Evolutionary conservation across 1,284 basidiomycete genomes (phyloP).

Genomic region (Ustanciosporium gigantosporum): DNA sequence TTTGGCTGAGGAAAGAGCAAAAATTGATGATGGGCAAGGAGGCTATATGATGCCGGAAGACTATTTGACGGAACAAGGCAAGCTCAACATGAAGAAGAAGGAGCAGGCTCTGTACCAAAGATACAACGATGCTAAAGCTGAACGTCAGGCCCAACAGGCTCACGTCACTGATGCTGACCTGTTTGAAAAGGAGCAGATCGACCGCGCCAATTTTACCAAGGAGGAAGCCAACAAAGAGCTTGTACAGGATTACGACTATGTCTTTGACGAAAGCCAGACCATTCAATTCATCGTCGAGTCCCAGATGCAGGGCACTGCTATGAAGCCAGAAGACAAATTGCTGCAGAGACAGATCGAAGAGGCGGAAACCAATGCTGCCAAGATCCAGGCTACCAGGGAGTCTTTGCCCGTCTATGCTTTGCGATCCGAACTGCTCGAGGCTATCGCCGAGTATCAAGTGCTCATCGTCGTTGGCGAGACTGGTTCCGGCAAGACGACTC

Average conservation of each 20-base stretch:
- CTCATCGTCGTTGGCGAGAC: conserved; percentile 64
- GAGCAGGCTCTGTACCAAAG: conserved; percentile 89
- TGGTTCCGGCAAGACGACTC: conserved; percentile 96
- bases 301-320: conserved; percentile 28
- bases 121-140: conserved; percentile 72
- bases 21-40: conserved; percentile 76
- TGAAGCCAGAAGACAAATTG: conserved; percentile 84
- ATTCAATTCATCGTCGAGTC: conserved; percentile 93
- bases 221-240: conserved; percentile 62
- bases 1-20: conserved; percentile 88
- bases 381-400: conserved; percentile 55
- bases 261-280: conserved; percentile 95
- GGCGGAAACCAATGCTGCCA: conserved; percentile 69
- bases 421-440: conserved; percentile 67
- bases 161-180: conserved; percentile 95
- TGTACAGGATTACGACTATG: conserved; percentile 77
- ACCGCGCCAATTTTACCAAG: conserved; percentile 67
- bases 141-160: conserved; percentile 67
- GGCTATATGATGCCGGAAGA: conserved; percentile 65
- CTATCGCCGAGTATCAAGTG: conserved; percentile 82
- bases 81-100: conserved; percentile 95
- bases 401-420: conserved; percentile 57
- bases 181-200: conserved; percentile 82
- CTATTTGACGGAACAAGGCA: conserved; percentile 98
- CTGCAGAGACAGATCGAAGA: conserved; percentile 86